These are phyloP conservation scores for Capsella rubella DNA, from an alignment of 441 rosid genomes.

Conservation along the genomic window DNA sequence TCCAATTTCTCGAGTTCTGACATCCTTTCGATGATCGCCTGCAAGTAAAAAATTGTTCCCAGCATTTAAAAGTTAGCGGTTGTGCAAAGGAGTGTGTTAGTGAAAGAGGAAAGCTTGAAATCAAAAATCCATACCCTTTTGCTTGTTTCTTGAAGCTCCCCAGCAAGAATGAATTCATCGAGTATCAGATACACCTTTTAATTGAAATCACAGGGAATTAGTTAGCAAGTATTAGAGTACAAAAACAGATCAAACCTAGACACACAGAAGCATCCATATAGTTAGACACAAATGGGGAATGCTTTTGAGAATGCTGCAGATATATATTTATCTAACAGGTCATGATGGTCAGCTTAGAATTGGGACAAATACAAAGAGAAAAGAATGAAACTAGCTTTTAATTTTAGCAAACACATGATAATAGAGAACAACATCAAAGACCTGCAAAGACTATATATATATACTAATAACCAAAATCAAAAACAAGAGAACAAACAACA, in stretches of 20 bases:
- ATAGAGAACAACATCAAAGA: too few species aligned
- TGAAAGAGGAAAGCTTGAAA: not conserved
- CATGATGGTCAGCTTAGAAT: not conserved
- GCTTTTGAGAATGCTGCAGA: not conserved
- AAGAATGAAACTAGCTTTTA: not conserved
- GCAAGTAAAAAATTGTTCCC: conserved; percentile 28
- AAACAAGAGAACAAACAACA: too few species aligned
- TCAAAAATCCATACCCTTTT: conserved; percentile 61
- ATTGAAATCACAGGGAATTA: not conserved
- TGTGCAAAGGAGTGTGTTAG: not conserved
- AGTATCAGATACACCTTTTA: conserved; percentile 90
- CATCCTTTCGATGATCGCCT: conserved; percentile 96
- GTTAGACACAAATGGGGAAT: not conserved
- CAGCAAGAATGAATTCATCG: conserved; percentile 98
- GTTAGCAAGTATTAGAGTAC: not conserved
- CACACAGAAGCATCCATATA: not conserved
- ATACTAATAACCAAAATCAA: too few species aligned
- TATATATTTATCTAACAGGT: not conserved
- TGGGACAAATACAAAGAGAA: not conserved
- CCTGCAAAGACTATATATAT: too few species aligned
- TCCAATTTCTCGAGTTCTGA: conserved; percentile 97
- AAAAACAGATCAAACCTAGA: not conserved
- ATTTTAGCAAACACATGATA: not conserved
- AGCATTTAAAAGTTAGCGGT: not conserved
- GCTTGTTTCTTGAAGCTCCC: conserved; percentile 99